phyloP scores from a whole-genome alignment of 2,329 filamentous ascomycete genomes.

The Thermothelomyces thermophilus region DNA sequence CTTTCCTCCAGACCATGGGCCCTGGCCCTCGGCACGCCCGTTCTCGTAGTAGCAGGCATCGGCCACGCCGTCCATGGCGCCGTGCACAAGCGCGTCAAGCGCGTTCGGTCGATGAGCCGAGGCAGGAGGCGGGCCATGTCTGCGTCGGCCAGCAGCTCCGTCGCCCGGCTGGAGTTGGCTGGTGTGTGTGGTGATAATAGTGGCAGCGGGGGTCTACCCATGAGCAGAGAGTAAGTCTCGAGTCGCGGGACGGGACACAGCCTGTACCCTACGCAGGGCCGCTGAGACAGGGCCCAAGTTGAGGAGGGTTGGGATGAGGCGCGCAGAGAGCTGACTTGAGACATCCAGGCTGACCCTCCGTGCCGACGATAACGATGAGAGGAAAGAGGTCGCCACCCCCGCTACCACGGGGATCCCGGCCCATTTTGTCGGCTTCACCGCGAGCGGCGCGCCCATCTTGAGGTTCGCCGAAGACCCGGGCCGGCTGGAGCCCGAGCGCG shows the following conservation, averaged over 20 bases:
- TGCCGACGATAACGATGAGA: slow-evolving; percentile 30
- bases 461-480: slow-evolving; percentile 34
- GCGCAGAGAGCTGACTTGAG: slow-evolving; percentile 12
- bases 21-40: slow-evolving; percentile 53
- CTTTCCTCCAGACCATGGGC: slow-evolving; percentile 42
- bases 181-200: too few relatives aligned
- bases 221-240: slow-evolving; percentile 42
- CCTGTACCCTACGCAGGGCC: too few relatives aligned
- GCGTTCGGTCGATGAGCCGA: slow-evolving; percentile 18
- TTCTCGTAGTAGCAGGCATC: slow-evolving; percentile 51
- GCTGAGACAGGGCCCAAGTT: too few relatives aligned
- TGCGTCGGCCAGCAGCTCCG: slow-evolving; percentile 8
- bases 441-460: slow-evolving; percentile 42
- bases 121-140: slow-evolving; percentile 14
- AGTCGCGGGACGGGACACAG: not conserved
- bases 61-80: slow-evolving; percentile 42
- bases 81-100: slow-evolving; percentile 32
- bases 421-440: slow-evolving; percentile 39
- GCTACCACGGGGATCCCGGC: slow-evolving; percentile 22
- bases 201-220: slow-evolving; percentile 21
- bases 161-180: slow-evolving; percentile 3
- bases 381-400: slow-evolving; percentile 22
- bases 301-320: too few relatives aligned
- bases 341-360: slow-evolving; percentile 16
- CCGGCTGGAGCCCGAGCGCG: slow-evolving; percentile 27